phyloP scores from a whole-genome alignment of 202 grass and related monocot genomes.

The Zizania palustris region DNA sequence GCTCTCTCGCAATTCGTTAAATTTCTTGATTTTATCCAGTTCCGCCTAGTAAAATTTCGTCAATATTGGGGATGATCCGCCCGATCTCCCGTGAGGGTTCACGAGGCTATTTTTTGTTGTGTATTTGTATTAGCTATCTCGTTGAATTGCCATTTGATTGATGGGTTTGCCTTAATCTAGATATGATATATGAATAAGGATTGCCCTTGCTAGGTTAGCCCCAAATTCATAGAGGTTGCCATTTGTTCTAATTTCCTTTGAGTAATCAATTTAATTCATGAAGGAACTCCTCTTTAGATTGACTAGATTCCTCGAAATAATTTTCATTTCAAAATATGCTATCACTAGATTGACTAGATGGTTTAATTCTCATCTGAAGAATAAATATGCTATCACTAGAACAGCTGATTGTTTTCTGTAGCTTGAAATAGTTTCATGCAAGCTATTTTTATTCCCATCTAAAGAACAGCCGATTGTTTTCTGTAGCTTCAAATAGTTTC shows the following conservation, averaged over 20 bases:
- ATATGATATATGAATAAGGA: background rate
- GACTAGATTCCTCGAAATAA: background rate
- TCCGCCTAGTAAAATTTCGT: too few relatives aligned
- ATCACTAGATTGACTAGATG: too few relatives aligned
- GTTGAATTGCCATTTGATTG: background rate
- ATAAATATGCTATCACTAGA: too few relatives aligned
- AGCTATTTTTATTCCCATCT: too few relatives aligned
- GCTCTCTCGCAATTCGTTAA: too few relatives aligned
- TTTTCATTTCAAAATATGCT: background rate
- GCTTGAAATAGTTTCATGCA: too few relatives aligned
- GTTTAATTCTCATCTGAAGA: too few relatives aligned
- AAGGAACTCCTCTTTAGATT: background rate
- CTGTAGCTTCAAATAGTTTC: too few relatives aligned
- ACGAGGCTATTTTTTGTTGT: background rate
- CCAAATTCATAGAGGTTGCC: background rate
- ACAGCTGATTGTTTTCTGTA: too few relatives aligned
- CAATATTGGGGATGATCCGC: background rate
- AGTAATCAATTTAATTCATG: background rate
- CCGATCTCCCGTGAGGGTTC: background rate
- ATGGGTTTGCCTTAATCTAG: too few relatives aligned
- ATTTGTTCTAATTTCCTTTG: background rate
- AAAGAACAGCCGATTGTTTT: too few relatives aligned
- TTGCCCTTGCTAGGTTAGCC: conserved; percentile 3
- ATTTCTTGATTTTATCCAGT: too few relatives aligned
- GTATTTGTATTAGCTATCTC: background rate